Evolutionary conservation across 2,329 filamentous ascomycete species (phyloP).

Genomic region (Stylonectria norvegica): DNA sequence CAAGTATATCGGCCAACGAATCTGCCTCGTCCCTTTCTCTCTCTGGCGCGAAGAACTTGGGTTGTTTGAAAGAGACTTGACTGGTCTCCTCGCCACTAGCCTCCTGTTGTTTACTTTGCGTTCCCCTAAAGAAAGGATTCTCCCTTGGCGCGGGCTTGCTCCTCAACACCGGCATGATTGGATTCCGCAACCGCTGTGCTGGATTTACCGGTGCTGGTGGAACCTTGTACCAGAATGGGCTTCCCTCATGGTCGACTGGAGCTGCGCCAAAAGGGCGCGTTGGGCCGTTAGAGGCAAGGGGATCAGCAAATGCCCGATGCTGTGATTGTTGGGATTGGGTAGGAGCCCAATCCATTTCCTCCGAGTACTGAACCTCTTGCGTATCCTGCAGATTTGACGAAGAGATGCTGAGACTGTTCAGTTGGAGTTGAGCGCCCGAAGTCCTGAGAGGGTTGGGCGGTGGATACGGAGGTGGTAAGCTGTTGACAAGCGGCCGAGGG

Average conservation of each 20-base stretch:
- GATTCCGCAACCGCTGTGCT: slow-evolving; percentile 59
- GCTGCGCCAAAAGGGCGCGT: slow-evolving; percentile 45
- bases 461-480: slow-evolving; percentile 16
- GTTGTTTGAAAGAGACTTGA: slow-evolving; percentile 53
- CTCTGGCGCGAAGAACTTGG: slow-evolving; percentile 55
- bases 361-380: slow-evolving; percentile 38
- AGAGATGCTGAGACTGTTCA: slow-evolving; percentile 19
- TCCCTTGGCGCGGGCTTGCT: slow-evolving; percentile 44
- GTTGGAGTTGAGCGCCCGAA: slow-evolving; percentile 4
- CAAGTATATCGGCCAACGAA: slow-evolving; percentile 43
- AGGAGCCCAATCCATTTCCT: slow-evolving; percentile 74
- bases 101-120: slow-evolving; percentile 11
- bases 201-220: slow-evolving; percentile 67
- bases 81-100: slow-evolving; percentile 10
- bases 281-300: slow-evolving; percentile 37
- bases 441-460: slow-evolving; percentile 12
- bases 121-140: slow-evolving; percentile 49
- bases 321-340: slow-evolving; percentile 44
- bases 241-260: slow-evolving; percentile 41
- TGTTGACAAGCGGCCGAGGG: slow-evolving; percentile 13
- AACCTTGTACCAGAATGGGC: slow-evolving; percentile 67
- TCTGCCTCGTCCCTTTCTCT: slow-evolving; percentile 40
- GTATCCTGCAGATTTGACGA: slow-evolving; percentile 14
- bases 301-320: slow-evolving; percentile 53
- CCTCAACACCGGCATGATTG: slow-evolving; percentile 51